Evolutionary conservation across 768 basidiomycete species (phyloP), one percentile per base, ranked within the genome.

Genomic region (Hypholoma sublateritium): DNA sequence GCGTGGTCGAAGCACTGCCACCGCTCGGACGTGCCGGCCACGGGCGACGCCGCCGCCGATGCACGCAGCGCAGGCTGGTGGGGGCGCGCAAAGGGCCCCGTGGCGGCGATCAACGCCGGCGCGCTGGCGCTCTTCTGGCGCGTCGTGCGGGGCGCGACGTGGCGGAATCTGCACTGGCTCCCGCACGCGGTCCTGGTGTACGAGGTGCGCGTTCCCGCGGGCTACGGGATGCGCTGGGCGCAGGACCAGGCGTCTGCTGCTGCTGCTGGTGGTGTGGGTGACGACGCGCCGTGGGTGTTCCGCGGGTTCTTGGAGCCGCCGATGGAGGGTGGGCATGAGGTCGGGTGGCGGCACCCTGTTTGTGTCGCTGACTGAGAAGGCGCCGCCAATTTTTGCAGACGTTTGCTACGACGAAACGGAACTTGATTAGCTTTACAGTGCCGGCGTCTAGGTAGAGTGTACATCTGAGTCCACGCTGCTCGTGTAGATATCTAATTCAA

Each of bases 181-280:
- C 85, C 86, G 2, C 85, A 86, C 62, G 72, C 76, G 41, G 72
- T 86, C 16, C 65, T 88, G 56, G 84, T 86, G 24, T 88, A 86
- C 62, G 86, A 88, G 62, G 76, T 78, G 7, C 72, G 86, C 54
- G 80, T 85, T 17, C 61, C 69, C 4, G 83, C 82, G 54, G 86
- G 86, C 0, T 88, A 87, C 70, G 86, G 86, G 0, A 83, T 87
- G 84, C 74, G 86, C 12, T 87, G 85, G 85, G 80, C 83, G 1
- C 84, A 80, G 64, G 75, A 84, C 48, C 53, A 39, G 34, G 53
- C 61, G 8, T 54, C 53, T n/a, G n/a, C n/a, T n/a, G n/a, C n/a
- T n/a, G n/a, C n/a, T n/a, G n/a, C n/a, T n/a, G n/a, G n/a, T 51
- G 34, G 16, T 16, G 42, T 37, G 34, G 35, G 32, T 37, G 57